Evolutionary conservation across 2,329 filamentous ascomycete genomes (phyloP), one percentile per base, ranked within the genome.

Genomic region (Phaeosphaeriaceae sp.): DNA sequence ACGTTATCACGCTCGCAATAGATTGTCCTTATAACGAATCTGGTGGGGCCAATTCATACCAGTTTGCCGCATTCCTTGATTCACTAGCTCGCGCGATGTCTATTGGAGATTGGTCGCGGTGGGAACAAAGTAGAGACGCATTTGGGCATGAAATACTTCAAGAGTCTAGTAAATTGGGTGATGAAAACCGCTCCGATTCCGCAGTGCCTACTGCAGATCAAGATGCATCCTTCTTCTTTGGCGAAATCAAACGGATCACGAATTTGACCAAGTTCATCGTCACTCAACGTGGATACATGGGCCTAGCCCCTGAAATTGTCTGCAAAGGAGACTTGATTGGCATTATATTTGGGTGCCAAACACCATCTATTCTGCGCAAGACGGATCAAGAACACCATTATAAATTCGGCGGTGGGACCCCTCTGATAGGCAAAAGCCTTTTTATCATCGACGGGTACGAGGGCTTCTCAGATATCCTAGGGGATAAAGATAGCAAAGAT

Each of bases 291-390:
- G 50, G 50, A 11, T 49, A 46, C 13, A 26, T 46, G 1, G 50
- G 50, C 5, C 30, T 49, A 13, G 50, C 42, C 16, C 50, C 50
- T 6, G 28, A 18, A 3, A n/a, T 18, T 13, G 23, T 20, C 5
- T 33, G 9, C 4, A 17, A 28, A 15, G 32, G 41, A 36, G 32
- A 36, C 8, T 36, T 35, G 13, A 43, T 46, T 26, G 37, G 18
- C 9, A 46, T 53, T 12, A 40, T 53, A 11, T 53, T 53, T 23
- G 50, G 50, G 1, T 53, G 42, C 23, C 29, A 16, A 15, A 42
- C 38, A 5, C 42, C 50, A 9, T 49, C 42, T 13, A 15, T 53
- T 5, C 34, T 53, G 15, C 37, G 46, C 7, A 36, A 12, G 23
- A 18, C 18, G n/a, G 16, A 44, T 16, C 3, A 16, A n/a, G 33